phyloP scores from a whole-genome alignment of 805 yeast species.

The Pichia membranifaciens region DNA sequence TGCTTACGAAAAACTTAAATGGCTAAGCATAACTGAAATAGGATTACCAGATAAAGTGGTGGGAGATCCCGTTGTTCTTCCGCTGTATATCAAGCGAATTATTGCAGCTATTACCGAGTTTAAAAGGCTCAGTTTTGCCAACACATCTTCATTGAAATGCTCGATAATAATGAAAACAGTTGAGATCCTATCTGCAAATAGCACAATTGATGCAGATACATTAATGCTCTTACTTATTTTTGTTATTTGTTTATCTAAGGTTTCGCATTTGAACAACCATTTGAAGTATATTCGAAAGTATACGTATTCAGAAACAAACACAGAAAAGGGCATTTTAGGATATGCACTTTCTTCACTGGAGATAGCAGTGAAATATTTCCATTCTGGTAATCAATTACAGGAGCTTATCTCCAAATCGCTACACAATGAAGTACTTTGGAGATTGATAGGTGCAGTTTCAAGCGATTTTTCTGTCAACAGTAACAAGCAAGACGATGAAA shows the following conservation, averaged over 20 bases:
- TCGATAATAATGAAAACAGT: slow-evolving; percentile 47
- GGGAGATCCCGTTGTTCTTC: slow-evolving; percentile 14
- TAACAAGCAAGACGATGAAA: slow-evolving; percentile 19
- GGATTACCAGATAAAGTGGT: slow-evolving; percentile 34
- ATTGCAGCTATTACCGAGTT: slow-evolving; percentile 48
- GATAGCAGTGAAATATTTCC: slow-evolving; percentile 68
- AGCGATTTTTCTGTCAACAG: slow-evolving; percentile 20
- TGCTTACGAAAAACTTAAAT: slow-evolving; percentile 32
- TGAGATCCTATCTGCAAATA: slow-evolving; percentile 37
- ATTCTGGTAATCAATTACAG: slow-evolving; percentile 33
- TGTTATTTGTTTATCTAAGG: slow-evolving; percentile 59
- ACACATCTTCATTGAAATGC: slow-evolving; percentile 44
- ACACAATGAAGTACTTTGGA: slow-evolving; percentile 51
- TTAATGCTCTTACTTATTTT: slow-evolving; percentile 66
- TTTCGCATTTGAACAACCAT: slow-evolving; percentile 55
- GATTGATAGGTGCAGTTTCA: slow-evolving; percentile 34
- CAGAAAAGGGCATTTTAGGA: slow-evolving; percentile 56
- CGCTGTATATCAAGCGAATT: slow-evolving; percentile 38
- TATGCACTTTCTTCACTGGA: slow-evolving; percentile 81
- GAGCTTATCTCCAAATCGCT: slow-evolving; percentile 30
- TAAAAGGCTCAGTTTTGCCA: slow-evolving; percentile 39
- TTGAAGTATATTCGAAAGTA: slow-evolving; percentile 61
- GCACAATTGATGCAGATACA: slow-evolving; percentile 72
- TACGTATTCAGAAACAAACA: slow-evolving; percentile 34
- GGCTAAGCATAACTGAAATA: slow-evolving; percentile 45